Evolutionary conservation across 129 eudicot genomes (phyloP).

Genomic region (Dittrichia graveolens): DNA sequence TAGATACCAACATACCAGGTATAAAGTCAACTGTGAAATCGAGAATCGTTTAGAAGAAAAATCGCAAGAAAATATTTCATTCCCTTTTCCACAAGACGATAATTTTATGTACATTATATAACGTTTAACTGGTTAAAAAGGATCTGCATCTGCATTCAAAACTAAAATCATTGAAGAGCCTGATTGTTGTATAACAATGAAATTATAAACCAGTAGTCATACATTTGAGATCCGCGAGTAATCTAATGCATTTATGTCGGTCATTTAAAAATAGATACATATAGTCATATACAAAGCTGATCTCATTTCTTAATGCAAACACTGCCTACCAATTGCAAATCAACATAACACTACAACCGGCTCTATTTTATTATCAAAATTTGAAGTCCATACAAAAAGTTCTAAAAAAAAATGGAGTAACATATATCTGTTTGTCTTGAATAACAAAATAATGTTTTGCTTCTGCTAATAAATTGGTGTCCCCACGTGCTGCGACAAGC

Average conservation of each 20-base stretch:
- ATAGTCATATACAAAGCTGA: conserved; percentile 3
- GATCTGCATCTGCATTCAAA: no score
- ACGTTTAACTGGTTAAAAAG: no score
- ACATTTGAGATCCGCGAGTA: not conserved
- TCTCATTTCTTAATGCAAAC: not conserved
- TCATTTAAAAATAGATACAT: conserved; percentile 2
- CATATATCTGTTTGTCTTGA: conserved; percentile 4
- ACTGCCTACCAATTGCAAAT: conserved; percentile 1
- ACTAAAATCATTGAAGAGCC: no score
- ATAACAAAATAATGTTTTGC: not conserved
- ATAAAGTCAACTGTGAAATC: no score
- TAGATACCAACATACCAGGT: no score
- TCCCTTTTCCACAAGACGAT: no score
- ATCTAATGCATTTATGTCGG: not conserved
- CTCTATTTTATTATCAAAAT: not conserved
- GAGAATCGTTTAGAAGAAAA: no score
- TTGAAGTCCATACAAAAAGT: not conserved
- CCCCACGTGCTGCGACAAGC: conserved; percentile 1
- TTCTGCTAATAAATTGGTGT: not conserved
- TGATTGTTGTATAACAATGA: not conserved
- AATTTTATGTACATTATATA: no score
- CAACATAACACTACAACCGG: not conserved
- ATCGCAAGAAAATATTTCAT: no score
- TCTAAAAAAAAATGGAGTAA: not conserved
- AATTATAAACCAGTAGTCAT: not conserved